A percentile compares a stretch with the other conserved stretches of the same genome.
These are phyloP conservation scores for Eragrostis curvula DNA, from an alignment of 176 grass and related monocot species.

Conservation along the genomic window DNA sequence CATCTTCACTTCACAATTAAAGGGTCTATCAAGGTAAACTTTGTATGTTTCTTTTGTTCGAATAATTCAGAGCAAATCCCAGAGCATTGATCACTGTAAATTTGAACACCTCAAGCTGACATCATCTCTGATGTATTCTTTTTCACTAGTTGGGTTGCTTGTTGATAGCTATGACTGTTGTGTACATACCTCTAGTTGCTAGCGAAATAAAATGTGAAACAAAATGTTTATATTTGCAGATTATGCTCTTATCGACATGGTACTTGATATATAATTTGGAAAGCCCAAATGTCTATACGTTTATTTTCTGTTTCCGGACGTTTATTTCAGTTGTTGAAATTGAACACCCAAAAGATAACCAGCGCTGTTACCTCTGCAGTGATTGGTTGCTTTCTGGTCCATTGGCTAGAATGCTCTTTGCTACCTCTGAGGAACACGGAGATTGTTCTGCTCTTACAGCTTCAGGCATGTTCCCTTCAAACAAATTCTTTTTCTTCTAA, in stretches of 20 bases:
- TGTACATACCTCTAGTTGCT: background rate
- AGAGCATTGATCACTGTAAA: background rate
- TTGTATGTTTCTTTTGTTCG: background rate
- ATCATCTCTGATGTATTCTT: background rate
- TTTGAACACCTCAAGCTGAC: background rate
- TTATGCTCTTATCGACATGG: background rate
- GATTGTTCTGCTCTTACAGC: conserved; percentile 68
- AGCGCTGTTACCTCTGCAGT: conserved; percentile 47
- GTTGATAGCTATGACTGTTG: background rate
- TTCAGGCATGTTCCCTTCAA: conserved; percentile 71
- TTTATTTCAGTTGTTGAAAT: conserved; percentile 27
- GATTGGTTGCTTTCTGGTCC: conserved; percentile 86
- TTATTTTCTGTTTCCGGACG: conserved; percentile 3
- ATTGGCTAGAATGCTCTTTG: conserved; percentile 75
- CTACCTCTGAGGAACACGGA: conserved; percentile 60
- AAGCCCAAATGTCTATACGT: conserved; percentile 2
- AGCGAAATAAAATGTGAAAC: background rate
- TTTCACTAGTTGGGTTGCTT: background rate
- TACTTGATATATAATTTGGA: background rate
- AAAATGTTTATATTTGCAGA: background rate
- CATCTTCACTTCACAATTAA: conserved; percentile 67
- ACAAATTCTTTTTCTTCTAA: background rate
- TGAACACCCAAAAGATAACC: conserved; percentile 18
- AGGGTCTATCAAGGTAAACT: conserved; percentile 62
- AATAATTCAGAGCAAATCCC: background rate